A percentile compares a stretch with the other conserved stretches of the same genome.
Conservation (phyloP, 2,329 filamentous ascomycete species). For the Elsinoe ampelina region DNA sequence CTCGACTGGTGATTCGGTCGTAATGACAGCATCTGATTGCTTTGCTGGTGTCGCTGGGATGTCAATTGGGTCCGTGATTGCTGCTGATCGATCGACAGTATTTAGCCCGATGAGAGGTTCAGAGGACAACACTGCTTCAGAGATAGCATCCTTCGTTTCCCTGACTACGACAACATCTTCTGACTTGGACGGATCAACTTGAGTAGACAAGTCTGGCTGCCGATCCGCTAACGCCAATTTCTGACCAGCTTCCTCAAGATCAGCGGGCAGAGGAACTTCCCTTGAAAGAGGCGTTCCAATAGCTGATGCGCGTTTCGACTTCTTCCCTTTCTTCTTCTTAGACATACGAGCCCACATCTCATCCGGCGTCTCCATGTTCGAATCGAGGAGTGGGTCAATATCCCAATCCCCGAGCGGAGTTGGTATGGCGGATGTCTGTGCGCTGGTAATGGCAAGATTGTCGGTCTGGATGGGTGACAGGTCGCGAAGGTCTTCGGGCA, state of each 20-base stretch:
- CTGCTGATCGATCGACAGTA: too few species aligned
- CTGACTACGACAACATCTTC: too few species aligned
- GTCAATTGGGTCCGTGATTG: not conserved
- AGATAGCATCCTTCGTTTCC: too few species aligned
- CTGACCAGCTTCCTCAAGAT: not conserved
- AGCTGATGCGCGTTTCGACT: conserved; percentile 5
- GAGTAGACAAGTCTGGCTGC: too few species aligned
- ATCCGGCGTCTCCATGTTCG: conserved; percentile 9
- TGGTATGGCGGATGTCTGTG: not conserved
- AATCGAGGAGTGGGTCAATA: conserved; percentile 10
- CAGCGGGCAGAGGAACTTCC: not conserved
- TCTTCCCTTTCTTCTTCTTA: conserved; percentile 15
- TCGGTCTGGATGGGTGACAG: conserved; percentile 1
- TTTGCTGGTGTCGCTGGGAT: not conserved
- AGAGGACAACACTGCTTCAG: too few species aligned
- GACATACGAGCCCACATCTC: conserved; percentile 10
- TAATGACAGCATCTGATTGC: not conserved
- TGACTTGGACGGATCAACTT: too few species aligned
- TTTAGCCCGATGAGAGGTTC: too few species aligned
- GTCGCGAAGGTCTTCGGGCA: conserved; percentile 10
- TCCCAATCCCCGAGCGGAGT: conserved; percentile 11
- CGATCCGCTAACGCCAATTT: too few species aligned
- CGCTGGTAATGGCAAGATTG: not conserved
- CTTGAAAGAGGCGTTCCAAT: not conserved
- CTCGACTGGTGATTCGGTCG: not conserved